Base-by-base conservation (phyloP, 1,139 yeast species). In the Pneumocystis sp. region DNA sequence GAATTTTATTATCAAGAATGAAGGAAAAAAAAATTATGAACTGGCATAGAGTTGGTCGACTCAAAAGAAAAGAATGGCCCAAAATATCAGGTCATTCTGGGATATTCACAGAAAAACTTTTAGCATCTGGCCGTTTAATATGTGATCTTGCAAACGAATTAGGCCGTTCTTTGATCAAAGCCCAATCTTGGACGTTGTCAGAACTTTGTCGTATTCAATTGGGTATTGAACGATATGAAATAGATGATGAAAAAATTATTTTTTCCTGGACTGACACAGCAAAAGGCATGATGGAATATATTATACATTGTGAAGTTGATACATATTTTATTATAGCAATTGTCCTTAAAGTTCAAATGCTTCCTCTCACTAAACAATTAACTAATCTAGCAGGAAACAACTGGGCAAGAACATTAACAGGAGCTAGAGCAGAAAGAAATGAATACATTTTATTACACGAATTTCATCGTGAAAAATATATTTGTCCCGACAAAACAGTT, bases 371-470 rank as follows among this genome's bases (percentile, higher is more conserved):
- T 0, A 89, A 89, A 72, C 97, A 91, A 73, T 80, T 95, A 72
- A 93, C 99, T 3, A 87, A 87, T 70, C 79, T 95, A 69, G 97
- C 98, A 0, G 99, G 99, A 71, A 95, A 93, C 74, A 93, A 97
- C 0, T 95, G 99, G 99, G 83, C 96, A 1, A 90, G 89, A 70
- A 93, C 98, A 0, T 79, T 95, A 65, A 85, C 90, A 66, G 99
- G 99, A 76, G 89, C 97, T 0, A 83, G 99, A 72, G 96, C 96
- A 17, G 97, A 96, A 72, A 83, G 98, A 77, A 93, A 93, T 76
- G 98, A 95, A 75, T 93, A 79, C 74, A 89, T 95, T 81, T 80
- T 95, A 74, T 78, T 93, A 67, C 99, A 95, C 75, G 98, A 95
- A 76, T 95, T 95, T 76, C 81, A 85, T 40, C 84, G 86, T 73